These are phyloP conservation scores for Pistacia integerrima DNA, from an alignment of 345 rosid genomes.

Conservation along the genomic window DNA sequence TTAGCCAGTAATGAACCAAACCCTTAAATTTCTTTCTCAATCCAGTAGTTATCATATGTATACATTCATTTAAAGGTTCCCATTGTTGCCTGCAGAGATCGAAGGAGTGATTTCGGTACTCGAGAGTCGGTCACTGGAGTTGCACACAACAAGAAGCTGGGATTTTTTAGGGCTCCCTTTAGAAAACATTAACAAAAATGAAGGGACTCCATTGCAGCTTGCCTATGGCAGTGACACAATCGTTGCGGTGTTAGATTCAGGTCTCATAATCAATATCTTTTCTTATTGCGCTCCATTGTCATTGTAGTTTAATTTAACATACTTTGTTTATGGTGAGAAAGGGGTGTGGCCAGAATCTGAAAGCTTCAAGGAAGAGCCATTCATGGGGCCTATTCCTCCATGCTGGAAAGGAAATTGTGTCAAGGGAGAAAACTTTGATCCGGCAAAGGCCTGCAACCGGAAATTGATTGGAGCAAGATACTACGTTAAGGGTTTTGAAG, in stretches of 20 bases:
- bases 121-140: constrained; percentile 45
- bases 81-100: constrained; percentile 35
- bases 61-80: too few species aligned
- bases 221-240: constrained; percentile 46
- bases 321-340: constrained; percentile 15
- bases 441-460: constrained; percentile 52
- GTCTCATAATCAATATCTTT: constrained; percentile 17
- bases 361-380: constrained; percentile 52
- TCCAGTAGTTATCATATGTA: too few species aligned
- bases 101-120: constrained; percentile 55
- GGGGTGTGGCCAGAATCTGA: constrained; percentile 80
- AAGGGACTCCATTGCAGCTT: constrained; percentile 36
- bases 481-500: constrained; percentile 55
- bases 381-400: constrained; percentile 48
- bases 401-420: constrained; percentile 64
- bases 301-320: too few species aligned
- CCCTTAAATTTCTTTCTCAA: neutral
- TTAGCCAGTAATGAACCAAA: constrained; percentile 41
- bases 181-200: constrained; percentile 1
- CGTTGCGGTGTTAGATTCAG: constrained; percentile 56
- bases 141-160: constrained; percentile 80
- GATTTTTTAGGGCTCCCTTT: constrained; percentile 65
- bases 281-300: neutral
- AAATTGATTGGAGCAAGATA: constrained; percentile 74
- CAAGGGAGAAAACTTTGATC: constrained; percentile 54